Conservation (phyloP, 2,329 filamentous ascomycete genomes). For the Phaeosphaeriaceae sp. region DNA sequence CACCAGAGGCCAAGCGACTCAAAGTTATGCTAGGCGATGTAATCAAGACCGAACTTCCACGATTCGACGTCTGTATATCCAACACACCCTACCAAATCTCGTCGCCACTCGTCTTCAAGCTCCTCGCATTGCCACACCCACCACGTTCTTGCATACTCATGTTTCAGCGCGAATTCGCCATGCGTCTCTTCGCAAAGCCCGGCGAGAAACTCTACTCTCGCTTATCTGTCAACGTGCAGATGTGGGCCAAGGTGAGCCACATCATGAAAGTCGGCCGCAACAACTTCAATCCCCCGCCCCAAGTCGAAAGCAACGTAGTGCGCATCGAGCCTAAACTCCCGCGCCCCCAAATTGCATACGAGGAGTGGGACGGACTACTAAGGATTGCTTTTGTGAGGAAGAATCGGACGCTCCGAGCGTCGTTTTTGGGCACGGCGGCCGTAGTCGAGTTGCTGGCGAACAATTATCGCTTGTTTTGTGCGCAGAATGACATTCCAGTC, state of each 20-base stretch:
- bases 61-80: constrained; percentile 80
- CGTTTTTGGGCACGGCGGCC: constrained; percentile 79
- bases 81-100: constrained; percentile 85
- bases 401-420: constrained; percentile 86
- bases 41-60: constrained; percentile 80
- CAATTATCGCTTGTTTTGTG: constrained; percentile 91
- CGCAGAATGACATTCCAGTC: constrained; percentile 79
- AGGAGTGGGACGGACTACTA: constrained; percentile 92
- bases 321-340: constrained; percentile 87
- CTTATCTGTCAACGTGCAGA: constrained; percentile 91
- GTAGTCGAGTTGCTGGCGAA: constrained; percentile 82
- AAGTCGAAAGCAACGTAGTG: constrained; percentile 90
- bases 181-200: constrained; percentile 85
- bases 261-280: constrained; percentile 95
- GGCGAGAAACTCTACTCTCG: constrained; percentile 89
- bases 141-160: constrained; percentile 88
- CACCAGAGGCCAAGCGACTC: constrained; percentile 75
- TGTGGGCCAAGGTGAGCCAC: constrained; percentile 76
- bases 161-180: constrained; percentile 95
- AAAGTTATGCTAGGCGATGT: constrained; percentile 91
- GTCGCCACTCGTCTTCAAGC: constrained; percentile 87
- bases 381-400: constrained; percentile 84
- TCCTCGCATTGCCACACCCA: constrained; percentile 80
- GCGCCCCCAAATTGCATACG: constrained; percentile 85
- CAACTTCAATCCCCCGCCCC: constrained; percentile 94